Conservation (phyloP, 2,329 filamentous ascomycete species). For the Samsoniella hepiali region DNA sequence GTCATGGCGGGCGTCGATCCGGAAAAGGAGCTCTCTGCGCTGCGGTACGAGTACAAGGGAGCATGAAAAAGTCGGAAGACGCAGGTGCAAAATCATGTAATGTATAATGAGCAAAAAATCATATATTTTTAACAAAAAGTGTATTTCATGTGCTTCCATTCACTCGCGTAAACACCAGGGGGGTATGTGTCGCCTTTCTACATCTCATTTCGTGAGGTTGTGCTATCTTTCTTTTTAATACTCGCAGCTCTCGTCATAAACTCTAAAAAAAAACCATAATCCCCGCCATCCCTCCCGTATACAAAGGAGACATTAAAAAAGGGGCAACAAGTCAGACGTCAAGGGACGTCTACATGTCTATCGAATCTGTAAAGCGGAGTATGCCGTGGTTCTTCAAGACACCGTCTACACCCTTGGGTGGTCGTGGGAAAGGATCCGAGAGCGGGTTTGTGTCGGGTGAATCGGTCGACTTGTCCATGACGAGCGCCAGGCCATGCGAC, state of each 20-base stretch:
- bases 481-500: constrained; percentile 85
- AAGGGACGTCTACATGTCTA: constrained; percentile 48
- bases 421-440: constrained; percentile 52
- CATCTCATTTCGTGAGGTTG: constrained; percentile 5
- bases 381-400: constrained; percentile 82
- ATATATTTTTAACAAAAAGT: constrained; percentile 14
- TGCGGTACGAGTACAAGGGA: constrained; percentile 67
- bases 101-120: constrained; percentile 14
- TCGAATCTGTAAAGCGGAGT: constrained; percentile 86
- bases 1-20: constrained; percentile 68
- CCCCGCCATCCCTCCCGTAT: not conserved
- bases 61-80: constrained; percentile 40
- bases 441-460: constrained; percentile 37
- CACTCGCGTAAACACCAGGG: constrained; percentile 10
- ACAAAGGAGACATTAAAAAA: constrained; percentile 2
- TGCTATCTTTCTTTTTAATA: constrained; percentile 1
- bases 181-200: constrained; percentile 10
- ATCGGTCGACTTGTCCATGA: constrained; percentile 77
- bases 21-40: constrained; percentile 56
- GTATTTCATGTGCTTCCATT: constrained; percentile 11
- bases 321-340: not conserved
- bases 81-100: not conserved
- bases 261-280: not conserved
- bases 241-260: not conserved
- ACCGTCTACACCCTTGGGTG: constrained; percentile 83